Base-by-base conservation (phyloP, 1,284 basidiomycete genomes). In the Ustilago shanxiensis region DNA sequence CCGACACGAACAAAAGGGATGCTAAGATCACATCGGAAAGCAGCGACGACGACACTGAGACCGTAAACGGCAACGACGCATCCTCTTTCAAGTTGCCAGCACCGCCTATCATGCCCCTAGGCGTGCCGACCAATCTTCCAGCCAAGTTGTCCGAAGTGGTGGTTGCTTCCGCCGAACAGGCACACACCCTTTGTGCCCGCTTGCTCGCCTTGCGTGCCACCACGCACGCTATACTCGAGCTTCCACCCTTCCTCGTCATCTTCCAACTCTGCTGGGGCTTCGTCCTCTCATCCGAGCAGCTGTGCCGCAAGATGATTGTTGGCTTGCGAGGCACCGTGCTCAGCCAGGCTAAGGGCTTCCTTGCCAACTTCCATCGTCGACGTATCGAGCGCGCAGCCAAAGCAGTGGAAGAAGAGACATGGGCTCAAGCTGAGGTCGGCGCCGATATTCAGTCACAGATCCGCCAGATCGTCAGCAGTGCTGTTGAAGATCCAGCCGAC, bases 211-310 rank as follows among this genome's bases (percentile, higher is more conserved):
- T 91, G 5, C 91, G 96, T 18, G 59, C 73, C 2, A 62, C 63
- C 1, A 91, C 92, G 68, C 93, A 97, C 83, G 89, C 92, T 0
- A 86, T 89, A 8, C 89, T 98, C 22, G 88, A 91, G 31, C 87
- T 98, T 44, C 86, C 89, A 1, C 90, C 91, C 37, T 99, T 98
- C 88, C 88, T 94, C 44, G 89, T 89, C 28, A 88, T 98, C 61
- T 97, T 95, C 88, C 91, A 92, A 69, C 90, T 91, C 76, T 92
- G 92, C 13, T 98, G 95, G 95, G 87, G 89, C 45, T 98, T 98
- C 83, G 93, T 98, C 26, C 89, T 96, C 10, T 89, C 89, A 66
- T 94, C 93, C 77, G 96, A 99, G 86, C 90, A 91, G 26, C 88
- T 96, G 29, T 93, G 92, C 76, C 90, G 91, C 57, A 89, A 92